These are phyloP conservation scores for Globisporangium cystogenes DNA, from an alignment of 352 stramenopile species.

Conservation along the genomic window DNA sequence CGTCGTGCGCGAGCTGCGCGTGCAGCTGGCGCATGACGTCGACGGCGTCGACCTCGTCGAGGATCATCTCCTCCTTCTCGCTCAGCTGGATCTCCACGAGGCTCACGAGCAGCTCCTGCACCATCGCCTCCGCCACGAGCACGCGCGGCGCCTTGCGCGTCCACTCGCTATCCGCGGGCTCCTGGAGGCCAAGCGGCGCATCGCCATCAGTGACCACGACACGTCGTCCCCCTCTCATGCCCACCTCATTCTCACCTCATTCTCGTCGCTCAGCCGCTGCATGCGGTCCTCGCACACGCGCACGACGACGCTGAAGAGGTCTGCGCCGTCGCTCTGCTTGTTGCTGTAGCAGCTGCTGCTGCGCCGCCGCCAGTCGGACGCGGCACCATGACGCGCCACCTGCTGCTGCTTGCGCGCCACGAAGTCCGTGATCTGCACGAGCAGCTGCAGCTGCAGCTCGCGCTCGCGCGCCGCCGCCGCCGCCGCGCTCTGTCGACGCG, in stretches of 20 bases:
- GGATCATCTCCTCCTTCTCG: conserved; percentile 46
- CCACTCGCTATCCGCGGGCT: conserved; percentile 10
- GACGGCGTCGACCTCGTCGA: conserved; percentile 54
- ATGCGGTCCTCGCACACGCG: conserved; percentile 55
- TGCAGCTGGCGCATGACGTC: conserved; percentile 48
- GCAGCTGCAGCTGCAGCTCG: conserved; percentile 34
- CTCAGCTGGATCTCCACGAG: conserved; percentile 43
- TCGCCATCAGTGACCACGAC: too few relatives aligned
- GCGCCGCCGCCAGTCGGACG: conserved; percentile 8
- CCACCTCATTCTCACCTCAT: neutral
- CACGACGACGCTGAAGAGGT: conserved; percentile 42
- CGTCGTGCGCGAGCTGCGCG: conserved; percentile 36
- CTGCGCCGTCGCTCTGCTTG: neutral
- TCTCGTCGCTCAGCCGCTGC: conserved; percentile 20
- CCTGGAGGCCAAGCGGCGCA: too few relatives aligned
- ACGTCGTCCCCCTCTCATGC: too few relatives aligned
- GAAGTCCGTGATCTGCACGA: conserved; percentile 50
- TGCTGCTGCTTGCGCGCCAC: conserved; percentile 39
- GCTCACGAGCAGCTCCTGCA: conserved; percentile 59
- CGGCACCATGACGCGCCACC: conserved; percentile 14
- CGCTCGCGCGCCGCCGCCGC: conserved; percentile 11
- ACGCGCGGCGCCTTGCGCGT: conserved; percentile 20
- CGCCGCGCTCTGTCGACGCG: conserved; percentile 3
- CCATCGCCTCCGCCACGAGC: conserved; percentile 57
- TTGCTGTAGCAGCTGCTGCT: neutral